Evolutionary conservation across 2,329 filamentous ascomycete genomes (phyloP), one percentile per base, ranked within the genome.

Genomic region (Cytospora paraplurivora): DNA sequence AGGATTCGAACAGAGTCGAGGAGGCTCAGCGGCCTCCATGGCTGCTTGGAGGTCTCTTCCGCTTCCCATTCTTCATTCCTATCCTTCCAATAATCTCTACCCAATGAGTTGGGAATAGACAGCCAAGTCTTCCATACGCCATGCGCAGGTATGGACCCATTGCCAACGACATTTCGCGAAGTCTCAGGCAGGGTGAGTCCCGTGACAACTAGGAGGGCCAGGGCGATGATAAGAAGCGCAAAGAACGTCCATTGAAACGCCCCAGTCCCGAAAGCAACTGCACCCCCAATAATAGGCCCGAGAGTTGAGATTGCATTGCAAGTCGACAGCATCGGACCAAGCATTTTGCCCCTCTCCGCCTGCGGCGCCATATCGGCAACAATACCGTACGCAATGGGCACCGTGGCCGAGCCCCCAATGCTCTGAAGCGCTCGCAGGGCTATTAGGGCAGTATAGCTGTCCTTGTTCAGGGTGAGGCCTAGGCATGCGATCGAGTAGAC

Each of bases 361-460:
- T 81, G 83, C 0, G 86, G 84, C 0, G 85, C 82, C 12, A 91
- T 80, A 69, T 93, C 90, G 0, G 87, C 86, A 7, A 91, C 82
- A 3, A 91, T 83, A 0, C 85, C 89, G 66, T 83, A 88, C 0
- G 84, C 86, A 1, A 93, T 78, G 0, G 89, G 85, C 11, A 90
- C 78, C 0, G 87, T 88, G 0, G 85, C 85, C 66, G 82, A 86
- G 67, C 83, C 87, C 0, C 87, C 85, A 1, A 80, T 77, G 32
- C 83, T 85, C 68, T 88, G 86, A 3, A 88, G 62, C 71, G 81
- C 82, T 0, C 86, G 79, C 3, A 88, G 72, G 2, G 86, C 75
- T 19, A 88, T 69, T 15, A 88, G 73, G 0, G 82, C 81, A 0
- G 77, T 76, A 66, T 83, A 85, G 68, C 79, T 76, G 19, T 78